Percentiles rank a stretch among this genome's conserved stretches.
Conservation (phyloP, 805 yeast genomes). For the Yamadazyma kitorensis region DNA sequence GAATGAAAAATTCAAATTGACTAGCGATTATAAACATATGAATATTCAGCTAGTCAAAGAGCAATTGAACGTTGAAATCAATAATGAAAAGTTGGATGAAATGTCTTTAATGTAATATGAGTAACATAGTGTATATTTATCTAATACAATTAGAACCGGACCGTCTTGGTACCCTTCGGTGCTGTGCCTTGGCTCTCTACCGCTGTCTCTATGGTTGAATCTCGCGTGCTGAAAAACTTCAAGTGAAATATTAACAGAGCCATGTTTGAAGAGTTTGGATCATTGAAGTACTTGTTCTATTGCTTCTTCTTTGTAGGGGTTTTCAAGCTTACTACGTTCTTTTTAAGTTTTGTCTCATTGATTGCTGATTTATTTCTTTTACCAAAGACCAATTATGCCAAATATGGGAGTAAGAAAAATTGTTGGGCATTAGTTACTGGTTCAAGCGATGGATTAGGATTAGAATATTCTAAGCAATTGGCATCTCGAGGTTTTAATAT, state of each 20-base stretch:
- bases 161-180: no score
- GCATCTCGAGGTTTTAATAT: slow-evolving; percentile 84
- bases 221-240: background rate
- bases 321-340: slow-evolving; percentile 49
- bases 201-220: no score
- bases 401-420: slow-evolving; percentile 72
- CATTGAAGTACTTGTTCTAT: slow-evolving; percentile 17
- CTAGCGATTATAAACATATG: slow-evolving; percentile 15
- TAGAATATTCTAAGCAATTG: slow-evolving; percentile 82
- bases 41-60: slow-evolving; percentile 29
- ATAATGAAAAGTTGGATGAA: slow-evolving; percentile 50
- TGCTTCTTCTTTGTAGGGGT: slow-evolving; percentile 59
- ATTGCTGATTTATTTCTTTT: slow-evolving; percentile 53
- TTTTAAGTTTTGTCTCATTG: slow-evolving; percentile 51
- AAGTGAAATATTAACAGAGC: background rate
- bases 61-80: slow-evolving; percentile 31
- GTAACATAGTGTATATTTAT: background rate
- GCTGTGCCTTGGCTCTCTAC: no score
- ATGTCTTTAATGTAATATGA: slow-evolving; percentile 25
- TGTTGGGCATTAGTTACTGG: slow-evolving; percentile 97
- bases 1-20: slow-evolving; percentile 19
- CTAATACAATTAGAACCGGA: no score
- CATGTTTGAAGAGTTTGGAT: slow-evolving; percentile 10
- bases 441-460: slow-evolving; percentile 96
- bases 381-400: slow-evolving; percentile 56